A percentile compares a stretch with the other conserved stretches of the same genome.
Conservation (phyloP, 1,139 yeast species). For the Sugiyamaella pinicola region DNA sequence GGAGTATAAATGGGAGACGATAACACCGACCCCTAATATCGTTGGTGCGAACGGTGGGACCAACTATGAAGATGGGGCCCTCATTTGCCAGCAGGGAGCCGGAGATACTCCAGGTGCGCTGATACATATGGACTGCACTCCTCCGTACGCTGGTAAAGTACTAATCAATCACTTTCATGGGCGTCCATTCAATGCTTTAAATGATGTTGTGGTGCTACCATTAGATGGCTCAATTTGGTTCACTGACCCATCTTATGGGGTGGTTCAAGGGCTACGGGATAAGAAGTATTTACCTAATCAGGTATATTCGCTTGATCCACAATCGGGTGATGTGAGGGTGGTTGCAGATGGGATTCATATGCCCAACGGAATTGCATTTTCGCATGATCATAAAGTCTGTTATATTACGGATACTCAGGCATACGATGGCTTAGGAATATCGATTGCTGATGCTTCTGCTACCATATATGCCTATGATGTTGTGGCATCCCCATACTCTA, state of each 20-base stretch:
- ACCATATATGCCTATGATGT: slow-evolving; percentile 36
- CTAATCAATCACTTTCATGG: slow-evolving; percentile 31
- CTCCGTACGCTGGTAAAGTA: slow-evolving; percentile 24
- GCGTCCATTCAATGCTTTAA: slow-evolving; percentile 36
- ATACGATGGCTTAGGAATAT: slow-evolving; percentile 24
- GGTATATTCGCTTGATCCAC: slow-evolving; percentile 36
- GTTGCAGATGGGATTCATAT: slow-evolving; percentile 35
- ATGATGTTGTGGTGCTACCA: slow-evolving; percentile 36
- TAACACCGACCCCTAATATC: slow-evolving; percentile 29
- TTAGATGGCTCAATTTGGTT: slow-evolving; percentile 37
- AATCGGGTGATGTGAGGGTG: slow-evolving; percentile 30
- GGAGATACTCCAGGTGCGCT: slow-evolving; percentile 27
- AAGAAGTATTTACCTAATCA: slow-evolving; percentile 33
- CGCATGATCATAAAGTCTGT: slow-evolving; percentile 32
- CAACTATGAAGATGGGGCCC: slow-evolving; percentile 28
- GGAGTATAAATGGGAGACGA: slow-evolving; percentile 24
- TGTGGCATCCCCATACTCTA: slow-evolving; percentile 21
- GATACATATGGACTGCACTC: slow-evolving; percentile 24
- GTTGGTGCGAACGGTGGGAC: slow-evolving; percentile 32
- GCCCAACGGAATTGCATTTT: slow-evolving; percentile 38
- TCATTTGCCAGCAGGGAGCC: slow-evolving; percentile 33
- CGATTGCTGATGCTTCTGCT: slow-evolving; percentile 25
- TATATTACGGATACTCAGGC: slow-evolving; percentile 37
- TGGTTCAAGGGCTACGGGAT: slow-evolving; percentile 30
- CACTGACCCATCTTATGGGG: slow-evolving; percentile 38